These are phyloP conservation scores for Capsicum baccatum DNA, from an alignment of 257 asterid species.

Conservation along the genomic window DNA sequence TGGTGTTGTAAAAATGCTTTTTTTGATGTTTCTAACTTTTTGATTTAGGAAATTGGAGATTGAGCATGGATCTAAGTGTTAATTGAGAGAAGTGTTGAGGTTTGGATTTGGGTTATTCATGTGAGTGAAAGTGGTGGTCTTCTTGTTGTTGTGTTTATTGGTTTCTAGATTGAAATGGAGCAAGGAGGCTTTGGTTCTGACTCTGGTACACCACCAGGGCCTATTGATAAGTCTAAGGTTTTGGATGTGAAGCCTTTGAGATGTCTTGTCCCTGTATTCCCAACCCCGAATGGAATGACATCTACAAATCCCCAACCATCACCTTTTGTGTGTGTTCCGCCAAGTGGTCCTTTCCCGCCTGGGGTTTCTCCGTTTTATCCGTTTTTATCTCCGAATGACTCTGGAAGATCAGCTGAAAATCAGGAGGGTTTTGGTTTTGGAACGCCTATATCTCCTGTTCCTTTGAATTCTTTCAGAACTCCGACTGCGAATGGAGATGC, in stretches of 20 bases:
- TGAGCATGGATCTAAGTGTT: constrained; percentile 18
- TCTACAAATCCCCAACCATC: constrained; percentile 64
- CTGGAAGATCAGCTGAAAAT: constrained; percentile 39
- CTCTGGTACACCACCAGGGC: constrained; percentile 49
- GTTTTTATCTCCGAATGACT: constrained; percentile 45
- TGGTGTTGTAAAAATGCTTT: constrained; percentile 24
- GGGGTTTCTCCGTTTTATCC: constrained; percentile 94
- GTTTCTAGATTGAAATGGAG: constrained; percentile 56
- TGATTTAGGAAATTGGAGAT: constrained; percentile 27
- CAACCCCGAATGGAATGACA: constrained; percentile 58
- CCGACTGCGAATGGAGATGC: constrained; percentile 63
- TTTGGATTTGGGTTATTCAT: constrained; percentile 32
- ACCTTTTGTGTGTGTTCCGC: constrained; percentile 90
- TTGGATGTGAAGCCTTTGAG: constrained; percentile 78
- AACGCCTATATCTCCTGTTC: constrained; percentile 61
- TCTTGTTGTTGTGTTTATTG: constrained; percentile 13
- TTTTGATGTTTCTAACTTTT: constrained; percentile 6
- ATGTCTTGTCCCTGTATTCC: constrained; percentile 80
- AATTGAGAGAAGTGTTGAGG: not conserved
- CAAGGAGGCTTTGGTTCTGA: constrained; percentile 62
- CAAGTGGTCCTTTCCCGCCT: constrained; percentile 89
- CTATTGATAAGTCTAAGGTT: constrained; percentile 79
- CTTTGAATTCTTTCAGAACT: constrained; percentile 73
- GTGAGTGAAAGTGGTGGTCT: constrained; percentile 20
- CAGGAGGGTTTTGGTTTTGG: constrained; percentile 42